Conservation (phyloP, 1,139 yeast genomes). For the Pichia sp. region DNA sequence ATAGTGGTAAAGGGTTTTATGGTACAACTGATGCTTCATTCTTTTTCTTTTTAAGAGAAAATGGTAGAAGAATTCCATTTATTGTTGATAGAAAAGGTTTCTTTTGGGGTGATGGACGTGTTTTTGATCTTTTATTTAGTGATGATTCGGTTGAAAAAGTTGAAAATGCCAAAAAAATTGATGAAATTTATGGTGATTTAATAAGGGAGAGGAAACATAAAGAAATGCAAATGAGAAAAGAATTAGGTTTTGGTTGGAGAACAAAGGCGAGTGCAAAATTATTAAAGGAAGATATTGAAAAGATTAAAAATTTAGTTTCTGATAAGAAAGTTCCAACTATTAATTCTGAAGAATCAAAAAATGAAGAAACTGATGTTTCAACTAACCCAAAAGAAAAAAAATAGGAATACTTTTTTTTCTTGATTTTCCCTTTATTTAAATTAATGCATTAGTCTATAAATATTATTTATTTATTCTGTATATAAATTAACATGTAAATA, state of each 20-base stretch:
- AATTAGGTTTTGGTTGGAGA: conserved; percentile 36
- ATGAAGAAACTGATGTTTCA: not conserved
- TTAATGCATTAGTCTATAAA: too few species aligned
- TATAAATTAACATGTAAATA: not conserved
- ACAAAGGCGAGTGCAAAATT: conserved; percentile 29
- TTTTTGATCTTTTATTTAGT: conserved; percentile 73
- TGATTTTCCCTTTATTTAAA: too few species aligned
- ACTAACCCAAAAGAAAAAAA: not conserved
- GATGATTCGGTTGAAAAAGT: conserved; percentile 71
- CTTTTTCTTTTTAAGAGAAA: conserved; percentile 65
- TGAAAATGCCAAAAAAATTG: conserved; percentile 63
- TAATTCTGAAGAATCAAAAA: conserved; percentile 2
- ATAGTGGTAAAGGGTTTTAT: conserved; percentile 83
- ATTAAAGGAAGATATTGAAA: conserved; percentile 28
- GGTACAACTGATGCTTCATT: conserved; percentile 77
- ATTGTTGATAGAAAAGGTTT: conserved; percentile 77
- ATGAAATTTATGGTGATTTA: conserved; percentile 36
- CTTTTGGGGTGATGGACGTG: conserved; percentile 90
- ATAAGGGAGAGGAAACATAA: conserved; percentile 28
- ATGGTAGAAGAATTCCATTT: conserved; percentile 56
- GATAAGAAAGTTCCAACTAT: conserved; percentile 23
- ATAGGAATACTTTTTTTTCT: too few species aligned
- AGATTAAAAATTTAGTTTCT: conserved; percentile 25
- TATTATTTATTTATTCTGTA: not conserved
- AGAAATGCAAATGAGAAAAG: conserved; percentile 34